Percentiles rank a stretch among this genome's conserved stretches.
Conservation (phyloP, 257 asterid genomes). For the Solanum microdontum region DNA sequence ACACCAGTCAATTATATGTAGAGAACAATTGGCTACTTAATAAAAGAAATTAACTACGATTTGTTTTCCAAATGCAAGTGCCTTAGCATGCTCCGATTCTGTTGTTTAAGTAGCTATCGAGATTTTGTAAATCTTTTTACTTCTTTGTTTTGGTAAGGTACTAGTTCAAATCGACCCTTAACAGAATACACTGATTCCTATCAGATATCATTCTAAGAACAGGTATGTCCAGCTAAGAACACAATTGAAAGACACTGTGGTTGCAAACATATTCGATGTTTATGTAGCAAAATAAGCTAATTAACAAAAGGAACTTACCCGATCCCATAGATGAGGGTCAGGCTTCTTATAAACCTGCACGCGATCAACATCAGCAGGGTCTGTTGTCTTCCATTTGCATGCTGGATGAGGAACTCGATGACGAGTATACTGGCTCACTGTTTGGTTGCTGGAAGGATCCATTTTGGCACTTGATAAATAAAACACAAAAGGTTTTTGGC, state of each 20-base stretch:
- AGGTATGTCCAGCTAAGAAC: not conserved
- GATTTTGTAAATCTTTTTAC: not conserved
- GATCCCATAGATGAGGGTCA: constrained; percentile 62
- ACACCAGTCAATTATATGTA: not conserved
- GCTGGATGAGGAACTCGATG: constrained; percentile 37
- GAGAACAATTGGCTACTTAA: not conserved
- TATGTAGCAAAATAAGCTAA: not conserved
- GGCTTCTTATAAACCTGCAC: constrained; percentile 53
- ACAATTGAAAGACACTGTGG: not conserved
- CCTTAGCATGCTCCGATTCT: not conserved
- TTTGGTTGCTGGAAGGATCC: constrained; percentile 22
- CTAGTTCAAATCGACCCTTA: not conserved
- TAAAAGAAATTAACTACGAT: not conserved
- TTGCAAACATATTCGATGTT: not conserved
- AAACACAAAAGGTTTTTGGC: constrained; percentile 69
- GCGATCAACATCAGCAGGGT: constrained; percentile 37
- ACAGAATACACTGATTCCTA: not conserved
- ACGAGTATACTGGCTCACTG: constrained; percentile 34
- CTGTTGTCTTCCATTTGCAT: constrained; percentile 58
- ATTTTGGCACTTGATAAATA: constrained; percentile 39
- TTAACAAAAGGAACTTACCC: constrained; percentile 26
- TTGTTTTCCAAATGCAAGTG: not conserved
- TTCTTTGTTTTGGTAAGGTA: not conserved
- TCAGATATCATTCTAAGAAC: not conserved
- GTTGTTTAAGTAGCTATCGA: not conserved